Conservation (phyloP, 2,329 filamentous ascomycete species). For the Dothiorella sarmentorum region DNA sequence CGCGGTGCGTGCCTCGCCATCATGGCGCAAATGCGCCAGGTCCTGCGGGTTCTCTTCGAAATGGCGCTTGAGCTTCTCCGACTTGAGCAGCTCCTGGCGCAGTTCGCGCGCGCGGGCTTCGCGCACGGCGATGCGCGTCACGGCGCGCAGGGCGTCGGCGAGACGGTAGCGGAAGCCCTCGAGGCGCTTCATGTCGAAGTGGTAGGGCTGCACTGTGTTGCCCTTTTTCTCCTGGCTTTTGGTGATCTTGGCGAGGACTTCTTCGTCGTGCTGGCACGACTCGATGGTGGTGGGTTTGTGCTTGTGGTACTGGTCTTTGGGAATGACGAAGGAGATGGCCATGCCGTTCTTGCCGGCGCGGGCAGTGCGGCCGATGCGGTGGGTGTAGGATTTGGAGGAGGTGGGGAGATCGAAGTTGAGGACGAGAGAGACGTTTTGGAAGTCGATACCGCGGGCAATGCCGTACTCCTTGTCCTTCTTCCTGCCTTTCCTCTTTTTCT, state of each 20-base stretch:
- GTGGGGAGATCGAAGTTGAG: conserved; percentile 95
- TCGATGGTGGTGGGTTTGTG: conserved; percentile 81
- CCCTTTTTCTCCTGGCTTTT: conserved; percentile 74
- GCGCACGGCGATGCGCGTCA: conserved; percentile 84
- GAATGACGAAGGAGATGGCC: conserved; percentile 92
- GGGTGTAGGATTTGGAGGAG: conserved; percentile 89
- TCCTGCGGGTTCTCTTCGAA: conserved; percentile 97
- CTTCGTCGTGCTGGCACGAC: conserved; percentile 78
- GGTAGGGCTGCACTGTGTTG: conserved; percentile 82
- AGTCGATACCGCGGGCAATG: conserved; percentile 94
- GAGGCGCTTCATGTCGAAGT: conserved; percentile 90
- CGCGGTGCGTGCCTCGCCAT: conserved; percentile 80
- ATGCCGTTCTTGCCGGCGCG: conserved; percentile 89
- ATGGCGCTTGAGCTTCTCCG: conserved; percentile 88
- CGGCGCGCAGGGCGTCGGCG: conserved; percentile 84
- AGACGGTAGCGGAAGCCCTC: conserved; percentile 94
- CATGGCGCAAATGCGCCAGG: conserved; percentile 81
- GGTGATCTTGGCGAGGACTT: conserved; percentile 73
- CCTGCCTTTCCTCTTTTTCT: conserved; percentile 62
- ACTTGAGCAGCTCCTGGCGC: conserved; percentile 84
- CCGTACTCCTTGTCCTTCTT: conserved; percentile 83
- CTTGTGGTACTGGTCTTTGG: conserved; percentile 76
- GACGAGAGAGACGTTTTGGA: conserved; percentile 77
- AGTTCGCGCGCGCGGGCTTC: conserved; percentile 88
- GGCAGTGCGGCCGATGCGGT: conserved; percentile 90